Percentiles rank a stretch among this genome's conserved stretches.
These are phyloP conservation scores for Dendrobium catenatum DNA, from an alignment of 106 monocot genomes.

Conservation along the genomic window DNA sequence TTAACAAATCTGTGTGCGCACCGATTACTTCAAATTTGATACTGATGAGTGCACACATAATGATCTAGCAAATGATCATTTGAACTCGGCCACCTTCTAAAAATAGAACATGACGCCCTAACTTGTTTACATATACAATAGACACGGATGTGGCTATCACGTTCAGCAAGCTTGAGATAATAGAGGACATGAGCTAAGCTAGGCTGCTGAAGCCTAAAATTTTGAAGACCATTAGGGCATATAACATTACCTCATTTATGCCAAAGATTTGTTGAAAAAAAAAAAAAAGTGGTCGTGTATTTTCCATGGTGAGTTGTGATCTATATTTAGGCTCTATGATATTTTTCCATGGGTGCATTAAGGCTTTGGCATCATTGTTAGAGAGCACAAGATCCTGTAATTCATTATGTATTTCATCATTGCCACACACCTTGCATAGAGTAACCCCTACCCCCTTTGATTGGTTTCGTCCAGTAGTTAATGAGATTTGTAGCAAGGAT, in stretches of 20 bases:
- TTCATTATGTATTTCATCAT: conserved; percentile 14
- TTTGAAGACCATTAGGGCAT: conserved; percentile 55
- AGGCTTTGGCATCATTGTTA: not conserved
- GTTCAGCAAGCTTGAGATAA: conserved; percentile 42
- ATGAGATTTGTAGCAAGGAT: too few species aligned
- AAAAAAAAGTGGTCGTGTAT: conserved; percentile 24
- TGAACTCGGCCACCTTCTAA: conserved; percentile 12
- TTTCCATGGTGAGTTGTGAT: conserved; percentile 31
- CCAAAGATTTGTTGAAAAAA: conserved; percentile 59
- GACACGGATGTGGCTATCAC: conserved; percentile 32
- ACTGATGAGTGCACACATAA: conserved; percentile 9
- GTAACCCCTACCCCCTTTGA: not conserved
- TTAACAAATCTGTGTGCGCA: not conserved
- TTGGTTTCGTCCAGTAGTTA: too few species aligned
- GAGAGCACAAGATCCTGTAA: conserved; percentile 12
- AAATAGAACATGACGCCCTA: conserved; percentile 14
- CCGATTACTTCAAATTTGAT: conserved; percentile 15
- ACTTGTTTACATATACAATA: conserved; percentile 15
- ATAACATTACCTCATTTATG: conserved; percentile 58
- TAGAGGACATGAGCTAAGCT: conserved; percentile 42
- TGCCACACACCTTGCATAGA: conserved; percentile 12
- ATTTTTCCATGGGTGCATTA: conserved; percentile 33
- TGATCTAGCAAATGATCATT: conserved; percentile 19
- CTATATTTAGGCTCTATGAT: conserved; percentile 29
- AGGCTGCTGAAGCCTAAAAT: conserved; percentile 41